These are phyloP conservation scores for Lachancea meyersii DNA, from an alignment of 805 yeast species.

Conservation along the genomic window DNA sequence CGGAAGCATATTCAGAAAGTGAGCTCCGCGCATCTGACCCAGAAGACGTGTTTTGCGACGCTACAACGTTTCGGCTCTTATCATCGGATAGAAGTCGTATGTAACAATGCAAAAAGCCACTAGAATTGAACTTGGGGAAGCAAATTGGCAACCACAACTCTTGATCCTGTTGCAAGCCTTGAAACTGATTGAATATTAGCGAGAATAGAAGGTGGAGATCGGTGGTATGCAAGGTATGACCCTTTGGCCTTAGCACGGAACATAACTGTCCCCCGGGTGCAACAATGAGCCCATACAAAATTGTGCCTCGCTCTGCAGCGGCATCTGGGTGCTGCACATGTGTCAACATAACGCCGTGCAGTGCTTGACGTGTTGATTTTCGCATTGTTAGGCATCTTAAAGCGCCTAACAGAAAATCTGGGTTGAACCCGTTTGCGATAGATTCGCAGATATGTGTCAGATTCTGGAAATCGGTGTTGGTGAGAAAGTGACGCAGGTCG, in stretches of 20 bases:
- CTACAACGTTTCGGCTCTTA: not conserved
- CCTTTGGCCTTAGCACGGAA: slow-evolving; percentile 66
- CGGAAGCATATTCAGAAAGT: not conserved
- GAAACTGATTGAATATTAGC: slow-evolving; percentile 49
- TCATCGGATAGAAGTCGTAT: slow-evolving; percentile 48
- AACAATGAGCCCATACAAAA: slow-evolving; percentile 71
- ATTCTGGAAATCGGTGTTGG: slow-evolving; percentile 67
- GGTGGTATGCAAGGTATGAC: slow-evolving; percentile 72
- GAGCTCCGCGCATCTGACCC: not conserved
- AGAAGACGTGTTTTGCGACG: too few species aligned
- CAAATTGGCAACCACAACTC: slow-evolving; percentile 95
- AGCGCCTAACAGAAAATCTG: slow-evolving; percentile 59
- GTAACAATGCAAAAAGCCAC: slow-evolving; percentile 81
- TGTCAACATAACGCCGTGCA: slow-evolving; percentile 32
- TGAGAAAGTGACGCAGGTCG: slow-evolving; percentile 70
- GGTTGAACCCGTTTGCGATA: slow-evolving; percentile 45
- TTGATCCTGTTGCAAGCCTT: slow-evolving; percentile 37
- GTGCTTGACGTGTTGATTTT: slow-evolving; percentile 48
- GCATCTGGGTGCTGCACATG: slow-evolving; percentile 21
- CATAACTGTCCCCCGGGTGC: slow-evolving; percentile 58
- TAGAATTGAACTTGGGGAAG: slow-evolving; percentile 80
- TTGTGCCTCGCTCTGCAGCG: slow-evolving; percentile 38
- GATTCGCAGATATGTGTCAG: slow-evolving; percentile 57
- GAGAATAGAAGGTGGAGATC: slow-evolving; percentile 73
- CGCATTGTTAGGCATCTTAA: slow-evolving; percentile 57